Conservation (phyloP, 179 eudicot genomes). For the Gypsophila paniculata region DNA sequence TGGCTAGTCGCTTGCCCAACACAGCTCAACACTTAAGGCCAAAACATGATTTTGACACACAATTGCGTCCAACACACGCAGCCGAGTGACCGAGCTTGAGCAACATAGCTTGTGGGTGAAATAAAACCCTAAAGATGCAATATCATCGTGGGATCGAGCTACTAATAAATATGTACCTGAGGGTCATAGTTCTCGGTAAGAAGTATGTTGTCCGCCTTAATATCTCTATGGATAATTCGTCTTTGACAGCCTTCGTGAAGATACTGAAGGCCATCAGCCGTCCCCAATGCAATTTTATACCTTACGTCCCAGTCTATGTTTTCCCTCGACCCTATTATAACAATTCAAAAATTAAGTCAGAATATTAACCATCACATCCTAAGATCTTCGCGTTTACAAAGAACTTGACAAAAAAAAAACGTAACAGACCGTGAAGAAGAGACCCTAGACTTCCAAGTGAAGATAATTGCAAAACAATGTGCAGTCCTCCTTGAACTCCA, state of each 20-base stretch:
- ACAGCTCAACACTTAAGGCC: no score
- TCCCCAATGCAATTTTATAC: constrained; percentile 65
- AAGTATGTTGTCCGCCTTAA: constrained; percentile 72
- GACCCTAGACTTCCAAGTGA: constrained; percentile 87
- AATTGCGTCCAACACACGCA: no score
- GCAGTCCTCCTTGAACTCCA: constrained; percentile 66
- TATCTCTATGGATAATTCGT: constrained; percentile 85
- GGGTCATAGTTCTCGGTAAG: constrained; percentile 74
- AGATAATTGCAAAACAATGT: constrained; percentile 64
- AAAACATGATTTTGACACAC: no score
- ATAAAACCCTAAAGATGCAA: background rate
- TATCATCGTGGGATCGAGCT: background rate
- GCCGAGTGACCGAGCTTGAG: no score
- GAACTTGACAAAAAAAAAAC: constrained; percentile 26
- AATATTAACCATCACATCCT: background rate
- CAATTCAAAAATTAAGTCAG: background rate
- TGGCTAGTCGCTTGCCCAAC: background rate
- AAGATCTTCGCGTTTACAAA: background rate
- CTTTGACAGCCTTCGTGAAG: constrained; percentile 79
- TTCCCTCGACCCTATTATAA: constrained; percentile 41
- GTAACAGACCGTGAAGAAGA: constrained; percentile 52
- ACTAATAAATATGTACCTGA: constrained; percentile 42
- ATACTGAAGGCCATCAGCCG: constrained; percentile 66
- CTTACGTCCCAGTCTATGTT: constrained; percentile 53
- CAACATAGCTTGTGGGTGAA: no score